Evolutionary conservation across 495 filamentous ascomycete species (phyloP).

Genomic region (Elasticomyces elasticus): DNA sequence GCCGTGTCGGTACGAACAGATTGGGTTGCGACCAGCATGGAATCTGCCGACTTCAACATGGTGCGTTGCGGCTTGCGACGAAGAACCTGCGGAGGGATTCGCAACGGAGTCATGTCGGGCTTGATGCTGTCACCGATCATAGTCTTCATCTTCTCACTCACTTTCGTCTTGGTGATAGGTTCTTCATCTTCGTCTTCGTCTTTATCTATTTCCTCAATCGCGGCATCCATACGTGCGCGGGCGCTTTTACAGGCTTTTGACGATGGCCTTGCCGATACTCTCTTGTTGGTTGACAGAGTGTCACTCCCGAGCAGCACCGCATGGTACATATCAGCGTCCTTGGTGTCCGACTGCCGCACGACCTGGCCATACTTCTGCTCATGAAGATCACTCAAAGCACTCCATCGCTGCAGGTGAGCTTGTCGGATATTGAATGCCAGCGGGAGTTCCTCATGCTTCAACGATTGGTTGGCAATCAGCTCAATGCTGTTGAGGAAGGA

Average conservation of each 20-base stretch:
- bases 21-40: not conserved
- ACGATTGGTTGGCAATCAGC: not conserved
- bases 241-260: not conserved
- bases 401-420: not conserved
- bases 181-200: not conserved
- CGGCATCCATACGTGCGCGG: not conserved
- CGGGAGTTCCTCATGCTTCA: not conserved
- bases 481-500: not conserved
- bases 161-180: not conserved
- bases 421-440: not conserved
- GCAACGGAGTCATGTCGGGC: no score
- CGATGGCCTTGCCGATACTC: not conserved
- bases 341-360: not conserved
- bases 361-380: not conserved
- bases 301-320: not conserved
- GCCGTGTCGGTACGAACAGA: not conserved
- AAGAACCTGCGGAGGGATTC: not conserved
- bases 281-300: not conserved
- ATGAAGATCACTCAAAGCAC: not conserved
- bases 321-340: not conserved
- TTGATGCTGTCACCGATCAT: not conserved
- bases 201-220: not conserved
- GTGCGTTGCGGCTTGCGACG: not conserved
- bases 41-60: not conserved
- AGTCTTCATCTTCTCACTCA: not conserved